A percentile compares a stretch with the other conserved stretches of the same genome.
Evolutionary conservation across 1,284 basidiomycete species (phyloP).

Genomic region (Microbotryomycetes sp.): DNA sequence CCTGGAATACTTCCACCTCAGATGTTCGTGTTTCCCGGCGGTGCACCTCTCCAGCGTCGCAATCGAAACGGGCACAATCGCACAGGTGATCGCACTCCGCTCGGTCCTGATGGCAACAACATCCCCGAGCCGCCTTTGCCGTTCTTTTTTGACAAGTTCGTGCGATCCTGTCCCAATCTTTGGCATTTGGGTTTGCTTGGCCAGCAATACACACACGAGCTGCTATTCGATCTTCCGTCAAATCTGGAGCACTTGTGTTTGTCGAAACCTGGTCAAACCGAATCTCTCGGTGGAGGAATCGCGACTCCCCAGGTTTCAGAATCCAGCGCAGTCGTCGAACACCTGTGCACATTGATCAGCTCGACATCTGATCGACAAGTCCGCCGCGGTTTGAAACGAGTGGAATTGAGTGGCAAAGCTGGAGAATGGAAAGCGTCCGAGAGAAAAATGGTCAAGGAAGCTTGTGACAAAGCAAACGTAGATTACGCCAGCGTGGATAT

Average conservation of each 20-base stretch:
- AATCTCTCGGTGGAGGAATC: neutral
- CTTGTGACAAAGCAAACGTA: neutral
- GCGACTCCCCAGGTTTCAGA: neutral
- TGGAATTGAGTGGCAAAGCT: slow-evolving; percentile 12
- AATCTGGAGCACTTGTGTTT: neutral
- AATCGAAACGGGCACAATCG: neutral
- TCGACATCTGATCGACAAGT: neutral
- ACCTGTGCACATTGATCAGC: too few species aligned
- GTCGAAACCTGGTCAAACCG: neutral
- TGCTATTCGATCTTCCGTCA: neutral
- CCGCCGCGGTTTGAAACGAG: neutral
- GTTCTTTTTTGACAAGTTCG: neutral
- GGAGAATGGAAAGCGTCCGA: slow-evolving; percentile 13
- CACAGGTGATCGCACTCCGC: neutral
- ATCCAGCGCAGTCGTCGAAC: neutral
- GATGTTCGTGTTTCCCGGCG: too few species aligned
- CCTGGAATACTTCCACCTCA: too few species aligned
- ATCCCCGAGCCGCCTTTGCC: neutral
- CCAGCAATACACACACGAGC: neutral
- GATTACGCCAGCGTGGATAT: neutral
- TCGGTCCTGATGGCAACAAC: neutral
- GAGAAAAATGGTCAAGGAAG: slow-evolving; percentile 15
- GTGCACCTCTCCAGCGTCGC: too few species aligned
- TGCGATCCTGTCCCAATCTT: neutral
- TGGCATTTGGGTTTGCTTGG: neutral